phyloP scores from a whole-genome alignment of 164 flowering plant genomes.

The Hamamelis virginiana region DNA sequence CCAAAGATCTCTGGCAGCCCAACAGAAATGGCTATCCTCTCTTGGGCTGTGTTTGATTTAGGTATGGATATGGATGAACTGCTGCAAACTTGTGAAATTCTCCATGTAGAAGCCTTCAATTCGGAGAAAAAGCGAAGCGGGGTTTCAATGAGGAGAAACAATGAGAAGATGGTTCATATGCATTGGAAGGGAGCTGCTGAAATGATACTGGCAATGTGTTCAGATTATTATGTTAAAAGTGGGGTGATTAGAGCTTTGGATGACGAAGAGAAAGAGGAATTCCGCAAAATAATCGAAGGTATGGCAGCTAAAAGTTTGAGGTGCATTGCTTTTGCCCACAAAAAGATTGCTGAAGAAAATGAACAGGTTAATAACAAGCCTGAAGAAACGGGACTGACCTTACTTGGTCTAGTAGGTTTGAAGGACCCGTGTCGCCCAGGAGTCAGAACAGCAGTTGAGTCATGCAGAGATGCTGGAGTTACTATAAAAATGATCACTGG shows the following conservation, averaged over 20 bases:
- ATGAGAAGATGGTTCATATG: background rate
- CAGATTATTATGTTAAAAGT: constrained; percentile 10
- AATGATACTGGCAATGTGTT: constrained; percentile 23
- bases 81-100: constrained; percentile 19
- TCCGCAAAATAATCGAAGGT: constrained; percentile 22
- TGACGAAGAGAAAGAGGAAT: constrained; percentile 11
- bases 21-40: constrained; percentile 26
- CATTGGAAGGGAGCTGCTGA: constrained; percentile 37
- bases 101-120: constrained; percentile 42
- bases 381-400: constrained; percentile 20
- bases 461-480: constrained; percentile 37
- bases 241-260: constrained; percentile 15
- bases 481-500: constrained; percentile 43
- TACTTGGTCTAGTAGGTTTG: constrained; percentile 36
- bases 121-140: constrained; percentile 45
- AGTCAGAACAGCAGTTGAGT: constrained; percentile 30
- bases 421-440: constrained; percentile 47
- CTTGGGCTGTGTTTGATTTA: constrained; percentile 31
- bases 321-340: constrained; percentile 38
- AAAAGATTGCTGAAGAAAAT: constrained; percentile 8
- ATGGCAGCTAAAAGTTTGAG: constrained; percentile 41
- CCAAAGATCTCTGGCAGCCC: constrained; percentile 23
- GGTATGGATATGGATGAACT: constrained; percentile 30
- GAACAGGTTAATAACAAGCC: constrained; percentile 9
- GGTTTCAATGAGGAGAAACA: constrained; percentile 10